Base-by-base conservation (phyloP, 768 basidiomycete genomes). In the Scleroderma bovista region DNA sequence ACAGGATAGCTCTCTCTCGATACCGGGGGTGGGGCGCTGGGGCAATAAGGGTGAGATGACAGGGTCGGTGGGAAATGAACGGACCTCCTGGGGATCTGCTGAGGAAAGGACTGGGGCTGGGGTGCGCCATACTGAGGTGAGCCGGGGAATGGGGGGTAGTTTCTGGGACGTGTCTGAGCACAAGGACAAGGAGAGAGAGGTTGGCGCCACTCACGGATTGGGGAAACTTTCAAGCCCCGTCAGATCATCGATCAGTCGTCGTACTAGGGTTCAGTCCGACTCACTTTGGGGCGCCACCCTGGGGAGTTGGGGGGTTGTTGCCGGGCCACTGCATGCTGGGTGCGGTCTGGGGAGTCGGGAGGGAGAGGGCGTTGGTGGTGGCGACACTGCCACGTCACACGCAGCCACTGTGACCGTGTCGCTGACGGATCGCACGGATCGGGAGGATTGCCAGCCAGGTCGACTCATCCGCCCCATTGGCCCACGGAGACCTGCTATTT, bases 1-100 rank as follows among this genome's bases (percentile, higher is more conserved):
- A 70, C 75, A 20, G 76, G 76, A 53, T 74, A 70, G 41, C 59
- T 71, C 16, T 57, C 57, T 49, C 64, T 62, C 31, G 60, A 59
- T 19, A 63, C 58, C 29, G 67, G 69, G 17, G 58, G 57, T 10
- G 56, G 57, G 9, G 64, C 63, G 1, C 51, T 51, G 40, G 41
- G 40, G 23, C 20, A 10, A 42, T 12, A 24, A 23, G 4, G 24
- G 19, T 29, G 11, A 23, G 43, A 1, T 9, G 39, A 29, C 1
- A 22, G 7, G 37, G 7, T 22, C 23, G 19, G 36, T 36, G 26
- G 6, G 10, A 24, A 34, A 44, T n/a, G 45, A 44, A 5, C 24
- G 54, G 52, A 62, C 60, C 51, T 52, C 47, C 54, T 41, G 32
- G 34, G 40, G 29, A 13, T n/a, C 23, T 37, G 36, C 11, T 60